phyloP scores from a whole-genome alignment of 2,329 filamentous ascomycete species.

The Pseudocercospora pini-densiflorae region DNA sequence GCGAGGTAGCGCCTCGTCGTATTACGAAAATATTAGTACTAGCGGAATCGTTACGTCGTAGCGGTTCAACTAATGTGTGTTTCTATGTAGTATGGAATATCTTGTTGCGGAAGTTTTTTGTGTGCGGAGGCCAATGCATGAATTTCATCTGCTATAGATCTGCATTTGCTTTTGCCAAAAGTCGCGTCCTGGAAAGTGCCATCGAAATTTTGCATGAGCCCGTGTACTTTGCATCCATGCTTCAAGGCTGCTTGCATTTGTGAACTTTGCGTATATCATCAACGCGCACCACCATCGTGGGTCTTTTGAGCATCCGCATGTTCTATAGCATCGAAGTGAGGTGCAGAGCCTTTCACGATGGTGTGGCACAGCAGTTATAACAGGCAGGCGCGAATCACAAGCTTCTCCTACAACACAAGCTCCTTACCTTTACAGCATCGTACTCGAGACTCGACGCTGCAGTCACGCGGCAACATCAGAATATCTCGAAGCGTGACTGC shows the following conservation, averaged over 20 bases:
- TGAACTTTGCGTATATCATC: not conserved
- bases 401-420: not conserved
- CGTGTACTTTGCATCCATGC: not conserved
- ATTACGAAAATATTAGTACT: no score
- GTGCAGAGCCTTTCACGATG: slow-evolving; percentile 6
- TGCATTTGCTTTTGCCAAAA: not conserved
- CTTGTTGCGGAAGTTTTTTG: no score
- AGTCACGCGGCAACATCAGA: not conserved
- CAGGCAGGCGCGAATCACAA: slow-evolving; percentile 7
- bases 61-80: no score
- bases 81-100: no score
- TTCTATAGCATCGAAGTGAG: not conserved
- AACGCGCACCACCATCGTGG: not conserved
- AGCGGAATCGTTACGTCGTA: no score
- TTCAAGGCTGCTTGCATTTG: not conserved
- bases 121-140: not conserved
- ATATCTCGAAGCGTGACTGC: not conserved
- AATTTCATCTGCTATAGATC: not conserved
- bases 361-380: not conserved
- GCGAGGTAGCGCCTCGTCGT: no score
- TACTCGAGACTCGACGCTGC: not conserved
- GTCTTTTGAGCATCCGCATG: not conserved
- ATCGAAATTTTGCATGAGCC: not conserved
- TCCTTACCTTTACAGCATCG: slow-evolving; percentile 4
- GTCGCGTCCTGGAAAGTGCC: not conserved